phyloP scores from a whole-genome alignment of 2,329 filamentous ascomycete species.

The Fusarium tricinctum region DNA sequence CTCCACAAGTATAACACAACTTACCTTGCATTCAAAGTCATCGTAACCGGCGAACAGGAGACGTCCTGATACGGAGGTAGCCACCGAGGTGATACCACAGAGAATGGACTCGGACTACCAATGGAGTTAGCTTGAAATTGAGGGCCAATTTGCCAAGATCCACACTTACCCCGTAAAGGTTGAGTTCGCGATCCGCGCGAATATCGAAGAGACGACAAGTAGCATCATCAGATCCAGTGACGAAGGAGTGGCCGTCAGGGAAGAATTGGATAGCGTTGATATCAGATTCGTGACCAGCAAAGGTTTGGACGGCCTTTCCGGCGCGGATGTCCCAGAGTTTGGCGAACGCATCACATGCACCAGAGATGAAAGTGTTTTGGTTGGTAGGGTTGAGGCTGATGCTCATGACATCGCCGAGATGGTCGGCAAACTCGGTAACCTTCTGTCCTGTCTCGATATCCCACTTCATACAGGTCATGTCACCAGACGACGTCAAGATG shows the following conservation, averaged over 20 bases:
- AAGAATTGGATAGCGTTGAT: slow-evolving; percentile 99
- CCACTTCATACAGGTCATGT: slow-evolving; percentile 99
- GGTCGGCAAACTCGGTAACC: slow-evolving; percentile 97
- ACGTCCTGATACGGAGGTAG: slow-evolving; percentile 95
- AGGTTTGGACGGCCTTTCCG: slow-evolving; percentile 98
- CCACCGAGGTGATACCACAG: slow-evolving; percentile 97
- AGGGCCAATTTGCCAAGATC: slow-evolving; percentile 19
- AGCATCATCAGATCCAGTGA: slow-evolving; percentile 96
- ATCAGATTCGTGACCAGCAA: slow-evolving; percentile 97
- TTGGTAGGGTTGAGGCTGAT: slow-evolving; percentile 99
- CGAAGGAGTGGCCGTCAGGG: slow-evolving; percentile 98
- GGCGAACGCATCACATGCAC: slow-evolving; percentile 97
- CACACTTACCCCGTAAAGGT: slow-evolving; percentile 74
- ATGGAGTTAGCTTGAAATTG: slow-evolving; percentile 34
- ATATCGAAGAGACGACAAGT: slow-evolving; percentile 98
- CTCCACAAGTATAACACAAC: slow-evolving; percentile 45
- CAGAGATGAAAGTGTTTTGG: slow-evolving; percentile 99
- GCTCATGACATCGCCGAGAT: slow-evolving; percentile 99
- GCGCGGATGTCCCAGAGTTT: slow-evolving; percentile 99
- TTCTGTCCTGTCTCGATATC: slow-evolving; percentile 98
- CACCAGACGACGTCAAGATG: slow-evolving; percentile 96
- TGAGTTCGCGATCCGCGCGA: slow-evolving; percentile 86
- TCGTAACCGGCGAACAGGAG: slow-evolving; percentile 97
- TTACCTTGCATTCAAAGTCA: slow-evolving; percentile 99
- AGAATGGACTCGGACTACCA: slow-evolving; percentile 92